Evolutionary conservation across 129 eudicot species (phyloP), one percentile per base, ranked within the genome.

Genomic region (Gnaphalium uliginosum): DNA sequence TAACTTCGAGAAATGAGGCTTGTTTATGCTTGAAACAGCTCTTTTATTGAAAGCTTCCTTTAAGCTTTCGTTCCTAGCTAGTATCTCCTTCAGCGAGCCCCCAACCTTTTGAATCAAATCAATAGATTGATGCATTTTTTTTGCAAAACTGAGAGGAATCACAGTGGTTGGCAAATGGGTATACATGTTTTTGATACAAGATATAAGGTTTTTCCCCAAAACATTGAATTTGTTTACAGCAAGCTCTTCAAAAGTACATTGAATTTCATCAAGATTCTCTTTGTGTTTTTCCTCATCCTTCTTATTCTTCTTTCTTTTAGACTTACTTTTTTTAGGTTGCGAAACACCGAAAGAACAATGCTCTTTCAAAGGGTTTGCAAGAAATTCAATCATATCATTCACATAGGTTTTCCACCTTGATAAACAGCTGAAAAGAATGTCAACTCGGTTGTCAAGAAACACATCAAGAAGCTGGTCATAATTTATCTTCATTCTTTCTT

Each of bases 131-230:
- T 75, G 14, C 90, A 91, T 79, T 8, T 60, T 79, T 71, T 74
- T 76, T 25, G 76, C 86, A 4, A 68, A 72, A 35, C 58, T 65
- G 17, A 78, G 21, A 15, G 87, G 37, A 24, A 88, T 65, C 6
- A 46, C 69, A 57, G 81, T 60, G 21, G 90, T 86, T 4, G 97
- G 90, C 83, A 90, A 46, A 77, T 90, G 96, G 1, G 89, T 86
- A 56, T 46, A 86, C 79, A 90, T 22, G 57, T 71, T 80, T 53
- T 62, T 68, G 48, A 80, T 32, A 73, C 84, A 78, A 35, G 26
- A 26, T 53, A 73, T 68, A 62, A 88, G 71, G 26, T 41, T 23
- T 2, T 76, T 66, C 39, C 79, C 43, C 5, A 80, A 17, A 21
- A 22, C 18, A 24, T 1, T 48, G n/a, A 82, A 82, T 54, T 76